phyloP scores from a whole-genome alignment of 2,329 filamentous ascomycete species.

The Bisporella sp. region DNA sequence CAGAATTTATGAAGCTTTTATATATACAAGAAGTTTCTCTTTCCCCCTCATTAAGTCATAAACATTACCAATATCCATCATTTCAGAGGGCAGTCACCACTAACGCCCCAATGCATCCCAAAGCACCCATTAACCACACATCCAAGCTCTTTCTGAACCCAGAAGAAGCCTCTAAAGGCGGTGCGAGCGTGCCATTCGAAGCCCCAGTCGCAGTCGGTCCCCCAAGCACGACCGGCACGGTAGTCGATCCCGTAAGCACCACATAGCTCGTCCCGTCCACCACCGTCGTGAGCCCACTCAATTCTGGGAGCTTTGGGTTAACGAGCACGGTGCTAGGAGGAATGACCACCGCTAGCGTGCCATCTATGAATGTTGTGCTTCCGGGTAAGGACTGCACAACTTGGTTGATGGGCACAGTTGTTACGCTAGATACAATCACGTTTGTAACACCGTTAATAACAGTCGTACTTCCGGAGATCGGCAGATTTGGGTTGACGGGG shows the following conservation, averaged over 20 bases:
- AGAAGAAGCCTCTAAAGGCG: too few relatives aligned
- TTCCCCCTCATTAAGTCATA: too few relatives aligned
- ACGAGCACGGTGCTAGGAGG: background rate
- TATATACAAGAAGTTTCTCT: too few relatives aligned
- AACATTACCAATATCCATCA: too few relatives aligned
- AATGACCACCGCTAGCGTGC: background rate
- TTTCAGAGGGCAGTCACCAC: too few relatives aligned
- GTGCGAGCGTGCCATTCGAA: background rate
- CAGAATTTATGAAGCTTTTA: too few relatives aligned
- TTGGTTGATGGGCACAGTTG: background rate
- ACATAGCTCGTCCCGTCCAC: background rate
- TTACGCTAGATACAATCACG: background rate
- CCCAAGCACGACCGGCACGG: background rate
- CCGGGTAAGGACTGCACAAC: background rate
- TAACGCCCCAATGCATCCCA: too few relatives aligned
- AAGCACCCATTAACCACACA: too few relatives aligned
- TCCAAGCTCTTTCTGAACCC: too few relatives aligned
- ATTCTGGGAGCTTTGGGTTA: background rate
- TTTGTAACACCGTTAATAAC: constrained; percentile 1
- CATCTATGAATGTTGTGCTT: background rate
- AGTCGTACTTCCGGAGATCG: background rate
- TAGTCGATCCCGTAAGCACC: background rate
- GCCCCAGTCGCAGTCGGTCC: background rate
- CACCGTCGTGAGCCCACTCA: background rate
- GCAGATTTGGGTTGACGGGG: background rate